phyloP scores from a whole-genome alignment of 148 eudicot species.

The Fagopyrum tataricum region DNA sequence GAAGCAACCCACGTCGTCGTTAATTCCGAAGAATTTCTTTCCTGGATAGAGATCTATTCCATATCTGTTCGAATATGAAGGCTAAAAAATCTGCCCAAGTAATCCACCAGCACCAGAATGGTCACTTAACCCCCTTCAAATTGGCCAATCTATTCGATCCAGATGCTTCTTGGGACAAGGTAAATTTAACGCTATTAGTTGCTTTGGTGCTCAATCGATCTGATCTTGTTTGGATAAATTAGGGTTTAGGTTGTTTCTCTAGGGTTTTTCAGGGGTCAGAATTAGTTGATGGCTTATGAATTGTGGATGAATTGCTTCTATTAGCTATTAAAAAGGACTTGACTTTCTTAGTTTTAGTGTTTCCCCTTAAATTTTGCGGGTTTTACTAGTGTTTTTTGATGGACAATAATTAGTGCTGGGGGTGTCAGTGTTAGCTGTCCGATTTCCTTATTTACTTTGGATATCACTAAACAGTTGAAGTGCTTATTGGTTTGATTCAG shows the following conservation, averaged over 20 bases:
- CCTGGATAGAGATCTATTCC: background rate
- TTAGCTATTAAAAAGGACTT: background rate
- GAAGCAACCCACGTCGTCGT: background rate
- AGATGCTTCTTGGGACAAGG: constrained; percentile 98
- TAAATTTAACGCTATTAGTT: constrained; percentile 7
- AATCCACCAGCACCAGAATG: constrained; percentile 41
- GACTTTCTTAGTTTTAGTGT: background rate
- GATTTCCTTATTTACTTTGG: background rate
- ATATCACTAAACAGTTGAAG: background rate
- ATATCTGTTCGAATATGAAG: constrained; percentile 29
- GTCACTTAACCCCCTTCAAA: constrained; percentile 68
- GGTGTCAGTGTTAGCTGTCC: background rate
- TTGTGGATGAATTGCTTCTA: background rate
- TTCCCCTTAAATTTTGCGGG: background rate
- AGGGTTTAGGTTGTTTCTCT: constrained; percentile 2
- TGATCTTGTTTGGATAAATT: background rate
- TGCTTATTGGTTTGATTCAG: constrained; percentile 29
- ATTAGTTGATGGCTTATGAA: background rate
- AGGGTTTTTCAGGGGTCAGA: background rate
- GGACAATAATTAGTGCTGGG: background rate
- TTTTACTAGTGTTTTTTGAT: constrained; percentile 1
- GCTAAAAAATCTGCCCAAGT: constrained; percentile 58
- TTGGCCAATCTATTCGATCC: constrained; percentile 79
- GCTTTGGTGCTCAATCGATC: background rate
- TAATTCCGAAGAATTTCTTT: background rate